Base-by-base conservation (phyloP, 371 early-diverging fungal genomes). In the Smittium culicis region DNA sequence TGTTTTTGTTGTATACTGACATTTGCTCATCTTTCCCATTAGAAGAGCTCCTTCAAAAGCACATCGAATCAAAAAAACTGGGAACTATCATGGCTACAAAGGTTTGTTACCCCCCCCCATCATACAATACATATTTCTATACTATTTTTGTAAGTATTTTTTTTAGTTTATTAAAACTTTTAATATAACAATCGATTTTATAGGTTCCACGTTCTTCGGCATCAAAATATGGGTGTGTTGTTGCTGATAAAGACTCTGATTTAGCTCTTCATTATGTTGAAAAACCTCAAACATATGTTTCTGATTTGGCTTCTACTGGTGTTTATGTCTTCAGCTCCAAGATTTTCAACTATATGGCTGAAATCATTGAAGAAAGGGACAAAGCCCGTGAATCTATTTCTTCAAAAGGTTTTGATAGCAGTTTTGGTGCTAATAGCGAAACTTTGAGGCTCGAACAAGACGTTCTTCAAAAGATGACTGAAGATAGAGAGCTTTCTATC, bases 251-350 rank as follows among this genome's bases (percentile, higher is more conserved):
- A 14, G 86, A 86, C 35, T 91, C 89, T 17, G 77, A 85, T 60
- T 87, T 92, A 73, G 94, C 95, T 0, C 80, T 90, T 67, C 97
- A 97, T 78, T 97, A 95, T 76, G 97, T 94, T 34, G 96, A 97
- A 74, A 97, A 97, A 79, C 97, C 96, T 24, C 92, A 94, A 73
- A 83, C 91, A 0, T 94, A 92, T 72, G 83, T 97, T 69, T 91
- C 92, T 61, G 90, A 97, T 76, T 73, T 92, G 73, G 93, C 93
- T 71, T 91, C 91, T 28, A 93, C 94, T 66, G 98, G 96, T 71
- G 88, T 94, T 27, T 95, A 92, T 71, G 77, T 95, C 67, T 94
- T 97, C 77, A 85, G 88, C 73, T 77, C 79, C 65, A 80, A 87
- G 60, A 86, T 97, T 59, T 94, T 97, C 79, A 79, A 77, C 67